Conservation (phyloP, 352 stramenopile species). For the Globisporangium rhizosaccharum region DNA sequence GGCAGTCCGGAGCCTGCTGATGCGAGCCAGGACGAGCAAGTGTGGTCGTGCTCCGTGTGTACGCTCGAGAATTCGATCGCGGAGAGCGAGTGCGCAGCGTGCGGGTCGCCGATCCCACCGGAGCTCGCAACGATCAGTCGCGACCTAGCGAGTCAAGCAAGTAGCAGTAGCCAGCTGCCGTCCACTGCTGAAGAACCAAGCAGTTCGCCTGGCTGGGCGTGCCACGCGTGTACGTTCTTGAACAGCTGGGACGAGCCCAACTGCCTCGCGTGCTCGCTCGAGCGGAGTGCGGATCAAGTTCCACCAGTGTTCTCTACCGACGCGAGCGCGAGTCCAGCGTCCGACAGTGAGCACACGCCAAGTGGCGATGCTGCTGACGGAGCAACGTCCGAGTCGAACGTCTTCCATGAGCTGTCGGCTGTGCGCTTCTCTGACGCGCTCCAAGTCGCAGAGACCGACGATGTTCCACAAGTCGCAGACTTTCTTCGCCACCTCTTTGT, state of each 20-base stretch:
- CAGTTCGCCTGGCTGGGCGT: conserved; percentile 37
- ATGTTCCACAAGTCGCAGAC: conserved; percentile 21
- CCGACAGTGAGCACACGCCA: not conserved
- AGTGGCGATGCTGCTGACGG: not conserved
- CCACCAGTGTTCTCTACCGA: conserved; percentile 10
- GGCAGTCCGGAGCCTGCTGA: not conserved
- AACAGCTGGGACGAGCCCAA: conserved; percentile 47
- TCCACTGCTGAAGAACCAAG: not conserved
- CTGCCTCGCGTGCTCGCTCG: conserved; percentile 51
- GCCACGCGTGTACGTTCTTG: conserved; percentile 57
- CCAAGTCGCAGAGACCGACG: conserved; percentile 20
- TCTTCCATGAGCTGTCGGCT: conserved; percentile 19
- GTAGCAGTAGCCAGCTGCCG: not conserved
- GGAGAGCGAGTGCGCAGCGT: conserved; percentile 59
- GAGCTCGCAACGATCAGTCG: conserved; percentile 28
- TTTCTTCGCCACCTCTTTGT: conserved; percentile 31
- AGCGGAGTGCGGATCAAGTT: conserved; percentile 38
- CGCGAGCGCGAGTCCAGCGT: not conserved
- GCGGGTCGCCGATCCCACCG: conserved; percentile 49
- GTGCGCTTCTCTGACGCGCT: conserved; percentile 33
- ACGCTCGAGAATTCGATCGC: conserved; percentile 61
- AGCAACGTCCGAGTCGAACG: conserved; percentile 5
- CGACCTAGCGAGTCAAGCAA: conserved; percentile 2
- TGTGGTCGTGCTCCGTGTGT: conserved; percentile 62
- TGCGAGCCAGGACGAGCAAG: conserved; percentile 17